phyloP scores from a whole-genome alignment of 495 filamentous ascomycete species.

The Neurospora sp. region DNA sequence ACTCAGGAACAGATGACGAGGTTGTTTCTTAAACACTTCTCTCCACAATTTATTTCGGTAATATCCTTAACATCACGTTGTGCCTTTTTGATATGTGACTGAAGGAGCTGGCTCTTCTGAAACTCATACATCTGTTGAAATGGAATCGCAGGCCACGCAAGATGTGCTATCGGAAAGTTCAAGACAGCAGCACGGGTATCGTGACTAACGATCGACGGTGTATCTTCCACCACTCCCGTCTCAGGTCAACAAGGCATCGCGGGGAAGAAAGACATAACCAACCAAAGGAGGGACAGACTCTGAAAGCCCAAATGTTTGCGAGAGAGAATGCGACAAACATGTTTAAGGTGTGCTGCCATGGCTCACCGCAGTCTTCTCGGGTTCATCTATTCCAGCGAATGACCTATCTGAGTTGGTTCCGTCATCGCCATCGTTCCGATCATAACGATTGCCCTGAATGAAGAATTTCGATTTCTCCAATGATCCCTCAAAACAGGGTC shows the following conservation, averaged over 20 bases:
- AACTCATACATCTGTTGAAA: neutral
- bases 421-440: neutral
- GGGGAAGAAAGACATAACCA: neutral
- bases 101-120: neutral
- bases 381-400: neutral
- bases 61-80: neutral
- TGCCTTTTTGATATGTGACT: neutral
- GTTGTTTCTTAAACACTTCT: neutral
- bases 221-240: neutral
- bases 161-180: neutral
- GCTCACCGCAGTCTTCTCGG: neutral
- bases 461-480: neutral
- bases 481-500: neutral
- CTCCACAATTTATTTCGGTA: neutral
- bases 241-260: neutral
- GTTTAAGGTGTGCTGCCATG: neutral
- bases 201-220: neutral
- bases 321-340: neutral
- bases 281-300: neutral
- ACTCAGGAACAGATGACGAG: neutral
- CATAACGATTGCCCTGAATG: neutral
- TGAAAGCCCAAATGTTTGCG: neutral
- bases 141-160: neutral
- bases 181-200: neutral
- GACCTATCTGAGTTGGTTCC: neutral